These are phyloP conservation scores for Phaeolepiota aurea DNA, from an alignment of 768 basidiomycete species.

Conservation along the genomic window DNA sequence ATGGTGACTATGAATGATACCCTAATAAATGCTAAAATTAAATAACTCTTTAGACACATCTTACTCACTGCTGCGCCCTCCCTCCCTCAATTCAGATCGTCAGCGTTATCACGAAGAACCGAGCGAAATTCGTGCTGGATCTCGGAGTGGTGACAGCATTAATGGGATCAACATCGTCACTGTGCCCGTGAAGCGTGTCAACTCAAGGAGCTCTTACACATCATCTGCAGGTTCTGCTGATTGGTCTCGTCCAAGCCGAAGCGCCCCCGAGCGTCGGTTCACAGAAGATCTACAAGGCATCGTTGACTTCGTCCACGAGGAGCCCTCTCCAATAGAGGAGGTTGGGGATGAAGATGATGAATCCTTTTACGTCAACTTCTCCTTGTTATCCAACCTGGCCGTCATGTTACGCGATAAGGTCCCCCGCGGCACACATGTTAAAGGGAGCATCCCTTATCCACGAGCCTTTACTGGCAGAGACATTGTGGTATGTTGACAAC, in stretches of 20 bases:
- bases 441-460: constrained; percentile 90
- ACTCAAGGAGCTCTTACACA: background rate
- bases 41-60: background rate
- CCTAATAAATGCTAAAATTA: background rate
- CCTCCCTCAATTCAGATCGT: too few species aligned
- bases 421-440: constrained; percentile 80
- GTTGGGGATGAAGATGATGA: constrained; percentile 36
- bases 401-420: constrained; percentile 86
- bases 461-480: constrained; percentile 92
- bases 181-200: background rate
- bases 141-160: too few species aligned
- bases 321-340: background rate
- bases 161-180: background rate
- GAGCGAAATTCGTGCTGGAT: too few species aligned
- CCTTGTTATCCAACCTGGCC: constrained; percentile 81
- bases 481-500: constrained; percentile 60
- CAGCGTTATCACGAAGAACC: too few species aligned
- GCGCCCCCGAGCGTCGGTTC: background rate
- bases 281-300: constrained; percentile 4
- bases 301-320: background rate
- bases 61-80: background rate
- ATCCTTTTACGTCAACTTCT: constrained; percentile 80
- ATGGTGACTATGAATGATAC: background rate
- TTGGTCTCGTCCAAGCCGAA: background rate
- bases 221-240: background rate